Evolutionary conservation across 2,329 filamentous ascomycete species (phyloP).

Genomic region (Thielaviopsis populi): DNA sequence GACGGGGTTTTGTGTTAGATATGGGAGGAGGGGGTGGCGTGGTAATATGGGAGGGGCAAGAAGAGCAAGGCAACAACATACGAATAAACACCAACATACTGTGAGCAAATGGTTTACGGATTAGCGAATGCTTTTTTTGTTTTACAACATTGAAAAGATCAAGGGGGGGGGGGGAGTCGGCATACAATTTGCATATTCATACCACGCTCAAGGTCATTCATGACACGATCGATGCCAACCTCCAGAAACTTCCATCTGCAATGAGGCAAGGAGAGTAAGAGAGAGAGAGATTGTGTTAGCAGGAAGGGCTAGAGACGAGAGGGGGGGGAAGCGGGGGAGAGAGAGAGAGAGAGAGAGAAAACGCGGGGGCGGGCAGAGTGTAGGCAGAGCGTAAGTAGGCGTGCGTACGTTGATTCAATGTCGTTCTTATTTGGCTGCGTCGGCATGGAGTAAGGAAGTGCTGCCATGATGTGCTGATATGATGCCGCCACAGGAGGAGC

Average conservation of each 20-base stretch:
- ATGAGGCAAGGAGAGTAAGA: neutral
- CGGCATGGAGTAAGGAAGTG: constrained; percentile 33
- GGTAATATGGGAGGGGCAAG: neutral
- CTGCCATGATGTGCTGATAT: constrained; percentile 22
- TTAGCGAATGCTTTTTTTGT: constrained; percentile 7
- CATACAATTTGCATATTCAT: constrained; percentile 77
- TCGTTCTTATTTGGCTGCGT: constrained; percentile 47
- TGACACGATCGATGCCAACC: constrained; percentile 77
- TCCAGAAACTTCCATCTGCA: constrained; percentile 79
- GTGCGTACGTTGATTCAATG: constrained; percentile 34
- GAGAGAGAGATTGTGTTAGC: neutral
- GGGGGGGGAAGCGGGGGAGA: neutral
- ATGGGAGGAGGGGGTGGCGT: too few species aligned
- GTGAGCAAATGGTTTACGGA: constrained; percentile 12
- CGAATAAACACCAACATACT: constrained; percentile 97
- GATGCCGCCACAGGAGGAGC: neutral
- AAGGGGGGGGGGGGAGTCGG: neutral
- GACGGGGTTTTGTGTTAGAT: neutral
- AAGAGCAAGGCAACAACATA: constrained; percentile 24
- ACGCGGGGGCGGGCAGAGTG: neutral
- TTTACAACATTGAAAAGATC: too few species aligned
- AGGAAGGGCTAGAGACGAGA: neutral
- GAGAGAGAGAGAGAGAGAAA: neutral
- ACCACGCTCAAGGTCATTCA: constrained; percentile 79
- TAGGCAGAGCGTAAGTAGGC: neutral